Conservation (phyloP, 345 rosid species). For the Boechera stricta region DNA sequence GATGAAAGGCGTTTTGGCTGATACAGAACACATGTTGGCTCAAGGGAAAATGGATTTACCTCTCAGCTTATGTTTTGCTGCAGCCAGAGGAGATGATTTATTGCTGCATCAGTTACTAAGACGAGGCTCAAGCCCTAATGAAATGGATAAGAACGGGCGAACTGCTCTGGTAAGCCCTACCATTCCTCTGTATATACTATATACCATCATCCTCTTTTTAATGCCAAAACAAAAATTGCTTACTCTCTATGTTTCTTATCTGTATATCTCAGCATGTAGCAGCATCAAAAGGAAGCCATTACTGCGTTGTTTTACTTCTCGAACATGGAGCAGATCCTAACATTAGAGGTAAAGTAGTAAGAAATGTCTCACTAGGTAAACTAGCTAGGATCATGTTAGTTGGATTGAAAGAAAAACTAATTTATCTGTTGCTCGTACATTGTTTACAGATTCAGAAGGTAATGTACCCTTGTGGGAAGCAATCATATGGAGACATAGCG, state of each 20-base stretch:
- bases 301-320: constrained; percentile 67
- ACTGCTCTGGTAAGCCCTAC: constrained; percentile 62
- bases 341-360: constrained; percentile 54
- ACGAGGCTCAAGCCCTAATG: constrained; percentile 73
- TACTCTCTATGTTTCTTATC: constrained; percentile 7
- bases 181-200: neutral
- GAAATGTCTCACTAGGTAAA: neutral
- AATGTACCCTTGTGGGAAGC: constrained; percentile 92
- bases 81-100: constrained; percentile 81
- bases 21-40: constrained; percentile 77
- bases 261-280: constrained; percentile 72
- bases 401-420: neutral
- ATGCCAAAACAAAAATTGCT: neutral
- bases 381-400: neutral
- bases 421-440: neutral
- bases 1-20: constrained; percentile 63
- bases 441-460: constrained; percentile 72
- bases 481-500: constrained; percentile 60
- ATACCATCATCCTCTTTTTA: neutral
- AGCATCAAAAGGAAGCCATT: constrained; percentile 71
- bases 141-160: constrained; percentile 61
- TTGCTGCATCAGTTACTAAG: constrained; percentile 73
- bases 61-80: constrained; percentile 79
- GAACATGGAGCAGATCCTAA: constrained; percentile 85
- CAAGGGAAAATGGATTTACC: constrained; percentile 82